Evolutionary conservation across 345 rosid species (phyloP), one percentile per base, ranked within the genome.

Genomic region (Syzygium oleosum): DNA sequence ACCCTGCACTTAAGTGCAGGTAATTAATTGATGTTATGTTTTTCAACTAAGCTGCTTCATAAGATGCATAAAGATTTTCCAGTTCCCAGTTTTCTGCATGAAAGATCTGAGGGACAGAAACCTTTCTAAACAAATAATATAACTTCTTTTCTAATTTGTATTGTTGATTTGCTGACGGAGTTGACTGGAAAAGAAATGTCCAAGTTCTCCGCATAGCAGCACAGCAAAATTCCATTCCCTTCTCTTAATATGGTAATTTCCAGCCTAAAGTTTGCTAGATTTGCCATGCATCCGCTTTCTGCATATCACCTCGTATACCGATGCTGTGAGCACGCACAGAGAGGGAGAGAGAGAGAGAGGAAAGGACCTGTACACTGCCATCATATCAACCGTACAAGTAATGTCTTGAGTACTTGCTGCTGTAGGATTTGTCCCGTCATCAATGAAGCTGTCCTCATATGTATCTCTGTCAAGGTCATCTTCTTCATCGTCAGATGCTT

Each of bases 301-400:
- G 27, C 15, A 21, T 29, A 19, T 17, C 80, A 19, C 80, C 80
- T 73, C 49, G 9, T 73, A 34, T 73, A 34, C 22, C 6, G 4
- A 73, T 38, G 46, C 80, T 0, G 14, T 34, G 49, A 25, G 46
- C 25, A 46, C 0, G 22, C 52, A 63, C 7, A 29, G 22, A 15
- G n/a, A 85, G 54, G 34, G 68, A 84, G 90, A 87, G 34, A 46
- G 88, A 55, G 87, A 86, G 46, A 63, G 88, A 87, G 80, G 84
- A n/a, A 86, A 85, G 58, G 59, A 97, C 99, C 99, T 96, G 95
- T 97, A 97, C 85, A 97, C 54, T 85, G 96, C 97, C 95, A 95
- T 93, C 98, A 95, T 97, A 93, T 97, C 98, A 91, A 92, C 90
- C 87, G 93, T 90, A 91, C 93, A 90, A 87, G 94, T 90, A 86